phyloP scores from a whole-genome alignment of 345 rosid genomes.

The Garcia nutans region DNA sequence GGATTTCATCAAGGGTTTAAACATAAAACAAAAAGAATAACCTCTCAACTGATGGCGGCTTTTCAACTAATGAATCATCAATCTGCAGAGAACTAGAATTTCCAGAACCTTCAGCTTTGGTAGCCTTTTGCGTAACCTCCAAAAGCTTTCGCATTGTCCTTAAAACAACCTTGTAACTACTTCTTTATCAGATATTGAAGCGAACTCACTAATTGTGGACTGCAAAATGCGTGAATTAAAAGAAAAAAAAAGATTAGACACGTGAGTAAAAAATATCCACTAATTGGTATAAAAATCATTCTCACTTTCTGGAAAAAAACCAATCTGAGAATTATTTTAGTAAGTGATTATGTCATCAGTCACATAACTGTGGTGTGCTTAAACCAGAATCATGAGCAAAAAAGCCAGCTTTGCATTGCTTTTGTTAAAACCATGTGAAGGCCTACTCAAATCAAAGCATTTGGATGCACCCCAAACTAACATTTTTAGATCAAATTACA shows the following conservation, averaged over 20 bases:
- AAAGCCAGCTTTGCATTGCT: not conserved
- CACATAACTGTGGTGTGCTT: not conserved
- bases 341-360: not conserved
- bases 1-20: too few species aligned
- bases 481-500: not conserved
- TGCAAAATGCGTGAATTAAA: slow-evolving; percentile 31
- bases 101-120: slow-evolving; percentile 40
- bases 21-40: slow-evolving; percentile 14
- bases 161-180: slow-evolving; percentile 49
- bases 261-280: not conserved
- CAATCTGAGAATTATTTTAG: too few species aligned
- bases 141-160: slow-evolving; percentile 71
- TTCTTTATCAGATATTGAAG: slow-evolving; percentile 72
- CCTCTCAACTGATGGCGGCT: slow-evolving; percentile 53
- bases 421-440: too few species aligned
- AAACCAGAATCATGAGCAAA: not conserved
- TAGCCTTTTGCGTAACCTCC: slow-evolving; percentile 61
- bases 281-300: not conserved
- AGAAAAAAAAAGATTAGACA: not conserved
- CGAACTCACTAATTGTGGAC: slow-evolving; percentile 73
- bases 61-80: slow-evolving; percentile 46
- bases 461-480: too few species aligned
- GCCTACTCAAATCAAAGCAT: too few species aligned
- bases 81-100: slow-evolving; percentile 50
- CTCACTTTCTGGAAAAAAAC: not conserved